phyloP scores from a whole-genome alignment of 192 early-diverging fungal genomes.

The Backusella westeae region DNA sequence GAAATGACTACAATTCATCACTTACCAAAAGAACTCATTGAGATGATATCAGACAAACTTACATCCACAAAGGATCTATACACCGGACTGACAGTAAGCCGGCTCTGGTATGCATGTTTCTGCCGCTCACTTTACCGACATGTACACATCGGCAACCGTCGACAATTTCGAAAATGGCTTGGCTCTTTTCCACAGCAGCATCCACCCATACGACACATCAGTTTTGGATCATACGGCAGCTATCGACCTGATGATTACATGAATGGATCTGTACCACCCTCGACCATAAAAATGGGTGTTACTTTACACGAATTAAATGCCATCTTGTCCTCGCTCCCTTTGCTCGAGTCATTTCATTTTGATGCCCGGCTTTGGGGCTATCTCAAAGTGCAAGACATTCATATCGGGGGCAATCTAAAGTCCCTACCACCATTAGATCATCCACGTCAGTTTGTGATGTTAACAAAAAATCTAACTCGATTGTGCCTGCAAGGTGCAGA shows the following conservation, averaged over 20 bases:
- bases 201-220: neutral
- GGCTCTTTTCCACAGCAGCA: too few species aligned
- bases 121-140: constrained; percentile 1
- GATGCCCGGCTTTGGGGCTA: neutral
- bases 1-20: neutral
- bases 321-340: neutral
- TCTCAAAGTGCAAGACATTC: neutral
- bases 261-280: neutral
- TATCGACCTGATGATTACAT: constrained; percentile 5
- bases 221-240: neutral
- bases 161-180: constrained; percentile 4
- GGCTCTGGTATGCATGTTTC: neutral
- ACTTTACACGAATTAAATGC: neutral
- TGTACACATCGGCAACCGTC: neutral
- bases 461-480: neutral
- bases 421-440: neutral
- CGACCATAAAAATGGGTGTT: neutral
- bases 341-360: constrained; percentile 1
- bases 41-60: neutral
- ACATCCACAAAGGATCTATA: neutral
- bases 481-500: neutral
- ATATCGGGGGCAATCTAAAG: neutral
- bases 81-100: neutral
- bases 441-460: neutral
- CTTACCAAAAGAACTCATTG: neutral